These are phyloP conservation scores for Saturnispora gosingensis DNA, from an alignment of 805 yeast genomes.

Conservation along the genomic window DNA sequence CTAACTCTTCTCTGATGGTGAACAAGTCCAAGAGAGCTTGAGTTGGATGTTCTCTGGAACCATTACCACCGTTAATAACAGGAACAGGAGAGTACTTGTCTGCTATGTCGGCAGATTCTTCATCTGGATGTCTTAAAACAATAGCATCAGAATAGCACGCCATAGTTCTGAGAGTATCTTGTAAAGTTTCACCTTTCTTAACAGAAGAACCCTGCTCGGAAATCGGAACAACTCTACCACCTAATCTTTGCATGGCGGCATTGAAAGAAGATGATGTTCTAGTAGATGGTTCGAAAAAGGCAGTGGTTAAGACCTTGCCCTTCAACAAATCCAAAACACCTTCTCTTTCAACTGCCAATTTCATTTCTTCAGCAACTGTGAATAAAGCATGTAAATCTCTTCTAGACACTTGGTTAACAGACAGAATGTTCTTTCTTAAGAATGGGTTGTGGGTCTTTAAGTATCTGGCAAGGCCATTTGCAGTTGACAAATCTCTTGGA, in stretches of 20 bases:
- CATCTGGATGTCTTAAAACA: conserved; percentile 93
- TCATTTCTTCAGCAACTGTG: conserved; percentile 96
- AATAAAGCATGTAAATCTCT: conserved; percentile 86
- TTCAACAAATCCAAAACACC: conserved; percentile 87
- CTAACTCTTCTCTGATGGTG: conserved; percentile 97
- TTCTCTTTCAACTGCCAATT: conserved; percentile 91
- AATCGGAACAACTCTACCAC: conserved; percentile 92
- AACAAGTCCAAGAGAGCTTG: conserved; percentile 96
- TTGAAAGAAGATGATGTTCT: conserved; percentile 95
- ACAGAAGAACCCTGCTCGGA: conserved; percentile 85
- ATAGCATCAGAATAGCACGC: conserved; percentile 96
- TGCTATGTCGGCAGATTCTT: conserved; percentile 85
- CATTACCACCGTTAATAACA: conserved; percentile 96
- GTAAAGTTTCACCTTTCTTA: conserved; percentile 95
- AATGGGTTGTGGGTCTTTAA: conserved; percentile 83
- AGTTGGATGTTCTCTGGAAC: conserved; percentile 96
- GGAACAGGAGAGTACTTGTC: conserved; percentile 97
- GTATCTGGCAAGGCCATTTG: conserved; percentile 68
- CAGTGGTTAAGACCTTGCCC: conserved; percentile 86
- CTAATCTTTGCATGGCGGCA: conserved; percentile 99
- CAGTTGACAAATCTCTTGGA: conserved; percentile 62
- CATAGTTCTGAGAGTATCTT: conserved; percentile 90
- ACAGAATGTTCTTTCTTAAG: conserved; percentile 76
- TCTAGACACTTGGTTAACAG: conserved; percentile 82
- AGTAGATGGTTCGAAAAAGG: conserved; percentile 97